Evolutionary conservation across 441 rosid genomes (phyloP).

Genomic region (Lepidium campestre): DNA sequence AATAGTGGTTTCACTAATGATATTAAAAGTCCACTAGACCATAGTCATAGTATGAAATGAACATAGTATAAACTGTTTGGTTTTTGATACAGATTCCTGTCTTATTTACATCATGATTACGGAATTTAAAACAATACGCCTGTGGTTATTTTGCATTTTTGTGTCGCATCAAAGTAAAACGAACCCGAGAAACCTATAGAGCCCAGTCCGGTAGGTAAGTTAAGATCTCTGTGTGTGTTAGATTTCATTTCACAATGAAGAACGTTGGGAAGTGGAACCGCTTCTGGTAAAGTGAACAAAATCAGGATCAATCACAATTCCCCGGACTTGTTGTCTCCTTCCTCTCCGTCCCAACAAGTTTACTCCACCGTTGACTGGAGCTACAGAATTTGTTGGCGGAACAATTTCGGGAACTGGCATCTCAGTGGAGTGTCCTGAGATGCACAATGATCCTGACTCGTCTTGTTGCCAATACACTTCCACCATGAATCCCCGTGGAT

Average conservation of each 20-base stretch:
- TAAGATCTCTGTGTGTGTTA: neutral
- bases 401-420: constrained; percentile 50
- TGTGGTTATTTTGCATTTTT: constrained; percentile 4
- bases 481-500: constrained; percentile 78
- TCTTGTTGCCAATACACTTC: constrained; percentile 93
- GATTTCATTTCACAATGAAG: constrained; percentile 10
- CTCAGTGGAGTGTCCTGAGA: constrained; percentile 80
- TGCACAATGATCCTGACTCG: constrained; percentile 69
- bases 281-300: constrained; percentile 16
- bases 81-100: neutral
- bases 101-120: constrained; percentile 14
- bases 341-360: constrained; percentile 29
- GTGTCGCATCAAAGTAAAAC: neutral
- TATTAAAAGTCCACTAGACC: too few relatives aligned
- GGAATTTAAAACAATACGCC: neutral
- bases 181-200: neutral
- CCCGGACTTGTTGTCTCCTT: constrained; percentile 43
- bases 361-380: constrained; percentile 52
- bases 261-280: constrained; percentile 23
- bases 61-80: neutral
- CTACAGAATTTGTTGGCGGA: constrained; percentile 48
- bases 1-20: too few relatives aligned
- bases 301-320: constrained; percentile 56
- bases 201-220: neutral
- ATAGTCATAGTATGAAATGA: neutral